A percentile compares a stretch with the other conserved stretches of the same genome.
Evolutionary conservation across 495 filamentous ascomycete species (phyloP).

Genomic region (Neurospora cerealis): DNA sequence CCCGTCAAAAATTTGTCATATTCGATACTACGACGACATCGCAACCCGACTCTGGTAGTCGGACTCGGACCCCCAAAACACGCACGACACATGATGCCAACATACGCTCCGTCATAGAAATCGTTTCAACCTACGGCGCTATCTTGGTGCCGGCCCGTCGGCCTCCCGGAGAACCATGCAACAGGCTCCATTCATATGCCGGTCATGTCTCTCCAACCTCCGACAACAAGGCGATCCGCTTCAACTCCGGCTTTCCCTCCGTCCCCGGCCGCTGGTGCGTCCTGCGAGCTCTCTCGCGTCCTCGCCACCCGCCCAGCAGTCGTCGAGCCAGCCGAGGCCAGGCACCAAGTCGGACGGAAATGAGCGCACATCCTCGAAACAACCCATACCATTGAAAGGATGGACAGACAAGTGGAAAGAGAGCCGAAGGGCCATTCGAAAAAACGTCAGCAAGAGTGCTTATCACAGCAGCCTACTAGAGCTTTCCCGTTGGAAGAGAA

Average conservation of each 20-base stretch:
- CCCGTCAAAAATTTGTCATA: background rate
- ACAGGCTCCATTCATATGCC: conserved; percentile 8
- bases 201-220: conserved; percentile 6
- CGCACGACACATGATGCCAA: background rate
- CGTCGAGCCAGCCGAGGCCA: background rate
- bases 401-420: background rate
- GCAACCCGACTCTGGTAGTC: background rate
- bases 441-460: background rate
- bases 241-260: background rate
- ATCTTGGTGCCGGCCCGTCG: background rate
- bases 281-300: background rate
- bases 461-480: background rate
- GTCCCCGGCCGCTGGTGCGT: background rate
- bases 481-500: background rate
- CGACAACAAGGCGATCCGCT: conserved; percentile 2
- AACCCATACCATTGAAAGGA: background rate
- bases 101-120: background rate
- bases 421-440: background rate
- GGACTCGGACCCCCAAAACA: background rate
- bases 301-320: background rate
- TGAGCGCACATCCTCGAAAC: background rate
- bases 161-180: conserved; percentile 8
- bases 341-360: background rate
- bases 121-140: background rate
- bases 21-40: background rate